Base-by-base conservation (phyloP, 306 rosid species). In the Lathyrus sativus region DNA sequence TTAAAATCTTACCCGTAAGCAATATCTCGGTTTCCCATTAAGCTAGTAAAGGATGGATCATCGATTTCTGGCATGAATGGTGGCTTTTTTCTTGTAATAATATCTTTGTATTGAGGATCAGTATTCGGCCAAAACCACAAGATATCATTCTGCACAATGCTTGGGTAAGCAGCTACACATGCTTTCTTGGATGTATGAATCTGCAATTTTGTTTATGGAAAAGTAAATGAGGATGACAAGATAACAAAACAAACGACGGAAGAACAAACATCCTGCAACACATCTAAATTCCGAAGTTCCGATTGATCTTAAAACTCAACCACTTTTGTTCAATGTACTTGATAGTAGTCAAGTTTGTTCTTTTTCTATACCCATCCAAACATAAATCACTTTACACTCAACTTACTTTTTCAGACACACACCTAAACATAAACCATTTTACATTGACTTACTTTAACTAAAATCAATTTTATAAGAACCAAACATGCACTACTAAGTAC, bases 51-150 rank as follows among this genome's bases (percentile, higher is more conserved):
- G 1, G 88, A 86, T 11, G 93, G 96, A 72, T 90, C 93, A 65
- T 88, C 96, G 9, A 93, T 12, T 73, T 93, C 89, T 13, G 90
- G 76, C 6, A 93, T 75, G 78, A 58, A 82, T 31, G 96, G 96
- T 4, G 96, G 93, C 9, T 37, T 86, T 60, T 83, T 82, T 69
- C 76, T 72, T 54, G 58, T 22, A 33, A 85, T 80, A 76, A 93
- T 84, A 42, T 86, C 97, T 82, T 83, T 80, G 81, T 81, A 85
- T 61, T 84, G 89, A 79, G 97, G 91, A 76, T 93, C 91, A 26
- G 79, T 46, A 68, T 75, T 90, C 26, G 97, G 98, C 98, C 97
- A 93, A 74, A 93, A 90, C 97, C 96, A 90, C 39, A 93, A 71
- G 28, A 90, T 82, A 73, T 76, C 82, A 67, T 86, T 80, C 80